Conservation (phyloP, 192 early-diverging fungal species). For the Obelidium mucronatum region DNA sequence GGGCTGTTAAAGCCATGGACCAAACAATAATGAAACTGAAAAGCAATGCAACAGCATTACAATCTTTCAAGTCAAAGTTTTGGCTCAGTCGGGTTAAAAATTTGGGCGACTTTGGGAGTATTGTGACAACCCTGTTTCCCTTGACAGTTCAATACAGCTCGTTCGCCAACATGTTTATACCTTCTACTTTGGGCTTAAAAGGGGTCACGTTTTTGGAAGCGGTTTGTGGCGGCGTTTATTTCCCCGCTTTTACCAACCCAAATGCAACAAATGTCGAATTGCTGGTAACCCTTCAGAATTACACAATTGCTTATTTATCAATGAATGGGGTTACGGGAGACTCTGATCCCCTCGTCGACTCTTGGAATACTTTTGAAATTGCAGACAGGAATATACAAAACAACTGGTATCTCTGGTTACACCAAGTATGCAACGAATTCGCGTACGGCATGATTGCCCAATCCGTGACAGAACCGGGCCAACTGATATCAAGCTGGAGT, state of each 20-base stretch:
- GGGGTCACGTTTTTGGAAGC: neutral
- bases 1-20: slow-evolving; percentile 13
- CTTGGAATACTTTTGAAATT: neutral
- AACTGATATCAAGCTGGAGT: slow-evolving; percentile 22
- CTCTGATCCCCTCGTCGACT: neutral
- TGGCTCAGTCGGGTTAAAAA: slow-evolving; percentile 13
- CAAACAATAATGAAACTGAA: neutral
- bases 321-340: neutral
- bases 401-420: slow-evolving; percentile 13
- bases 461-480: neutral
- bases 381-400: neutral
- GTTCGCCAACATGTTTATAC: neutral
- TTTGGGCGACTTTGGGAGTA: slow-evolving; percentile 3
- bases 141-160: slow-evolving; percentile 23
- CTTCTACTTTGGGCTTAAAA: neutral
- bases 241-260: slow-evolving; percentile 12
- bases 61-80: slow-evolving; percentile 12
- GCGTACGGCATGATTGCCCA: slow-evolving; percentile 17
- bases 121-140: slow-evolving; percentile 8
- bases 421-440: slow-evolving; percentile 27
- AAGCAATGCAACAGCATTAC: neutral
- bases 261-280: neutral
- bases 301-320: neutral
- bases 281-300: neutral
- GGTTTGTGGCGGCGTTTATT: neutral